phyloP scores from a whole-genome alignment of 2,329 filamentous ascomycete species.

The Orbilia javanica region DNA sequence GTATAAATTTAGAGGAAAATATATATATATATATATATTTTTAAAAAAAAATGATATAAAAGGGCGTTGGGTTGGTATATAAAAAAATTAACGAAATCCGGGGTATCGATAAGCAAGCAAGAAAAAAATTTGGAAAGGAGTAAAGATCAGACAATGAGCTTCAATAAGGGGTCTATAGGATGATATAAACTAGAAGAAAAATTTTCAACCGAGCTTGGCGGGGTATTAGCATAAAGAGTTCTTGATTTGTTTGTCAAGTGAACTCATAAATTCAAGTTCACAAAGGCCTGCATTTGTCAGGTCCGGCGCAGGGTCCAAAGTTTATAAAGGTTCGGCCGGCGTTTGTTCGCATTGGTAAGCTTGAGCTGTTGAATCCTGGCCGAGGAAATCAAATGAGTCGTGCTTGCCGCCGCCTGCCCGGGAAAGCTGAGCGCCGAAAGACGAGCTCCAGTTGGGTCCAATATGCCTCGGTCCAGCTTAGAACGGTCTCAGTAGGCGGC shows the following conservation, averaged over 20 bases:
- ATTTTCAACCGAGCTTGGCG: conserved; percentile 48
- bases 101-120: conserved; percentile 19
- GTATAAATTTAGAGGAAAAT: conserved; percentile 8
- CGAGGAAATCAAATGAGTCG: conserved; percentile 47
- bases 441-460: conserved; percentile 23
- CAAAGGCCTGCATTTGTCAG: conserved; percentile 54
- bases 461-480: conserved; percentile 51
- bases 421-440: conserved; percentile 38
- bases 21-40: neutral
- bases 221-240: conserved; percentile 32
- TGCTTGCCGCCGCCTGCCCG: conserved; percentile 51
- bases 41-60: conserved; percentile 12
- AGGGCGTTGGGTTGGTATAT: conserved; percentile 8
- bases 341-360: conserved; percentile 57
- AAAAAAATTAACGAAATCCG: conserved; percentile 23
- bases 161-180: conserved; percentile 16
- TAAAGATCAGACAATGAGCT: conserved; percentile 12
- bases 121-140: conserved; percentile 20
- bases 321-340: conserved; percentile 51
- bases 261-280: conserved; percentile 19
- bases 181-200: conserved; percentile 22
- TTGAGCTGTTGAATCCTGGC: conserved; percentile 43
- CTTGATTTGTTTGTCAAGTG: neutral
- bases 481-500: conserved; percentile 17
- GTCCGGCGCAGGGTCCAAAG: conserved; percentile 36